Evolutionary conservation across 306 rosid genomes (phyloP).

Genomic region (Ochetophila trinervis): DNA sequence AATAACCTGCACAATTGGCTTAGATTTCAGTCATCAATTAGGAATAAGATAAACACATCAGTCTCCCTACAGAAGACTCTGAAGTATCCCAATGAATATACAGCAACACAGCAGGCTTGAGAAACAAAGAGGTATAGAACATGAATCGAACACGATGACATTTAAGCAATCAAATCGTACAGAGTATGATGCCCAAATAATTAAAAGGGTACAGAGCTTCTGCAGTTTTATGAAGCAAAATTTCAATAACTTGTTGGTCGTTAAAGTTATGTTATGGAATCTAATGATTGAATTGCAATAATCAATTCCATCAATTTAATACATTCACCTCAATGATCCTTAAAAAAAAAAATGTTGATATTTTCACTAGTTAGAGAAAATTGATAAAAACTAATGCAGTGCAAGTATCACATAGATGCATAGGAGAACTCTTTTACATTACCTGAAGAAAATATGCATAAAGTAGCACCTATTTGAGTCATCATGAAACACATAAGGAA

Average conservation of each 20-base stretch:
- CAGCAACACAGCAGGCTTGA: background rate
- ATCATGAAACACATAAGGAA: background rate
- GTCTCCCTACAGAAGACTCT: background rate
- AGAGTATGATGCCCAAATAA: no score
- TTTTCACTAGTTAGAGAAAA: background rate
- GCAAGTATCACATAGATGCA: background rate
- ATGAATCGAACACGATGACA: background rate
- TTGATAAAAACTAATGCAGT: background rate
- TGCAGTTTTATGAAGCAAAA: no score
- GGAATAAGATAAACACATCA: background rate
- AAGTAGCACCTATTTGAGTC: background rate
- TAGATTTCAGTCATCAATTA: background rate
- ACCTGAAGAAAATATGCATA: background rate
- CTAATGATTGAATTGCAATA: no score
- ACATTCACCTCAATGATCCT: no score
- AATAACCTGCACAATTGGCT: slow-evolving; percentile 52
- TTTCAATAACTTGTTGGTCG: no score
- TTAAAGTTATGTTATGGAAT: no score
- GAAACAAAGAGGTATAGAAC: background rate
- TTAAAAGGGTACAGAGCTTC: no score
- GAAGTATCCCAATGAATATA: background rate
- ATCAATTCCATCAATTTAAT: no score
- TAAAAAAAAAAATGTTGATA: no score
- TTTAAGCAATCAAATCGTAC: no score
- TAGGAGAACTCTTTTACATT: no score